A percentile compares a stretch with the other conserved stretches of the same genome.
Conservation (phyloP, 345 rosid species). For the Stellera chamaejasme region DNA sequence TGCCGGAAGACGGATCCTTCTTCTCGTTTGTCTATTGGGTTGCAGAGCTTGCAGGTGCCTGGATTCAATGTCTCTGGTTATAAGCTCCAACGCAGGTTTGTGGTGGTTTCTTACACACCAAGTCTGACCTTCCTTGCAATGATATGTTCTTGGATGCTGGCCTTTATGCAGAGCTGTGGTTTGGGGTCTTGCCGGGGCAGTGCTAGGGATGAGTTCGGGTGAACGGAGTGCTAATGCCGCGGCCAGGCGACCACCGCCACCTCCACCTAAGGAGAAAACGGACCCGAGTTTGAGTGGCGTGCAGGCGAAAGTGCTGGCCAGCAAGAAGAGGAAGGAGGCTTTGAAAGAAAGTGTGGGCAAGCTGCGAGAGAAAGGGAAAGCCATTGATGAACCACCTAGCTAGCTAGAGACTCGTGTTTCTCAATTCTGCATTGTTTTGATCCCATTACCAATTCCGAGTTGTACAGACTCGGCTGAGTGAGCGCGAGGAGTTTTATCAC, state of each 20-base stretch:
- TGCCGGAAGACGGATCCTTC: not conserved
- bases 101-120: not conserved
- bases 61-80: slow-evolving; percentile 10
- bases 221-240: slow-evolving; percentile 44
- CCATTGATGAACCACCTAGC: slow-evolving; percentile 14
- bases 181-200: slow-evolving; percentile 36
- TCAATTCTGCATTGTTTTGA: too few species aligned
- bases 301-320: slow-evolving; percentile 77
- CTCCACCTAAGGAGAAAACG: slow-evolving; percentile 49
- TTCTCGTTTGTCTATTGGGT: slow-evolving; percentile 15
- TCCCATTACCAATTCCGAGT: too few species aligned
- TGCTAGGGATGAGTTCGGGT: slow-evolving; percentile 36
- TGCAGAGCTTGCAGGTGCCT: slow-evolving; percentile 15
- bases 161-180: slow-evolving; percentile 25
- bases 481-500: too few species aligned
- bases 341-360: slow-evolving; percentile 42
- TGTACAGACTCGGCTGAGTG: too few species aligned
- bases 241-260: slow-evolving; percentile 60
- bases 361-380: slow-evolving; percentile 64
- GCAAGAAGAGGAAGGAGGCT: slow-evolving; percentile 61
- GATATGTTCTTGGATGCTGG: not conserved
- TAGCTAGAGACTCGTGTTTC: too few species aligned
- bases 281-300: slow-evolving; percentile 75
- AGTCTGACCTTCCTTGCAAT: not conserved
- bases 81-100: slow-evolving; percentile 38